Conservation (phyloP, 352 stramenopile genomes). For the Globisporangium cystogenes region DNA sequence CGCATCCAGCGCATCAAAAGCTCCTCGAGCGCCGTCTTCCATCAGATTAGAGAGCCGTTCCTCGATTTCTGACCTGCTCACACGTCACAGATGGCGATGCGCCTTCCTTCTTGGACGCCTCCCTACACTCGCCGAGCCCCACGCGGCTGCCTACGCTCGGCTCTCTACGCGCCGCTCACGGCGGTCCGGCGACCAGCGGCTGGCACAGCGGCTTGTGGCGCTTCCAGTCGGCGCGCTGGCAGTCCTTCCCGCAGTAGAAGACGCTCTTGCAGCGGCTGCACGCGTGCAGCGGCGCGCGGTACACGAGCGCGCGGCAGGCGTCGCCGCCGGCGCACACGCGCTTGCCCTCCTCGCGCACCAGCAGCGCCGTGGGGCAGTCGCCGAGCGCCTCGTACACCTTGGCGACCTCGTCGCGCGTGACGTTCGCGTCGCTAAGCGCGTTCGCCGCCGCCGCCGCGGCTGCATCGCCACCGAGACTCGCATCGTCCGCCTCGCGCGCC, state of each 20-base stretch:
- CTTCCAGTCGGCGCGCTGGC: conserved; percentile 66
- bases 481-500: conserved; percentile 19
- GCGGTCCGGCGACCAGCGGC: not conserved
- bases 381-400: conserved; percentile 66
- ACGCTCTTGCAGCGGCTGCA: conserved; percentile 66
- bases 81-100: not conserved
- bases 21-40: too few relatives aligned
- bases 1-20: too few relatives aligned
- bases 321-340: conserved; percentile 48
- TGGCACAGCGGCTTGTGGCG: conserved; percentile 49
- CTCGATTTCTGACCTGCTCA: not conserved
- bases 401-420: conserved; percentile 64
- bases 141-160: too few relatives aligned
- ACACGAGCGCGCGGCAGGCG: conserved; percentile 41
- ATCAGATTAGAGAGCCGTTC: not conserved
- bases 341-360: conserved; percentile 29
- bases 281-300: conserved; percentile 33
- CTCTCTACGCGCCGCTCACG: not conserved
- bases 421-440: conserved; percentile 49
- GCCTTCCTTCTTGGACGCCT: too few relatives aligned
- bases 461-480: not conserved
- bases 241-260: conserved; percentile 64
- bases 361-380: conserved; percentile 36
- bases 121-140: too few relatives aligned
- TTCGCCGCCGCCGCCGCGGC: conserved; percentile 17